Evolutionary conservation across 768 basidiomycete species (phyloP), one percentile per base, ranked within the genome.

Genomic region (Pleurotus djamor): DNA sequence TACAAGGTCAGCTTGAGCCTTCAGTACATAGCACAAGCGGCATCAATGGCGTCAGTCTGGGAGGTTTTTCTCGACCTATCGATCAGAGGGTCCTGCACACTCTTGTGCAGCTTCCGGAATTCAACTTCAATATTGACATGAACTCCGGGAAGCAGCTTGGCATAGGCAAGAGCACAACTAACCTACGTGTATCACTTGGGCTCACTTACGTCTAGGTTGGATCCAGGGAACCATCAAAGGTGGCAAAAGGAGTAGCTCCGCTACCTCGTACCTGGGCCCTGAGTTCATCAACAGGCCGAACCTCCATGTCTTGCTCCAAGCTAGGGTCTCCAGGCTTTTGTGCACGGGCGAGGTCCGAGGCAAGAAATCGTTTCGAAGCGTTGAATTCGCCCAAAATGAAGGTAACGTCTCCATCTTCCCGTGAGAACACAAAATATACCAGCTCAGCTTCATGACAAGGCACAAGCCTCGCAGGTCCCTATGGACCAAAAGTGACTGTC

Each of bases 81-180:
- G 67, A 70, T 55, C 36, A 49, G 16, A 52, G 59, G 14, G 64
- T 70, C 21, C 57, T 74, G 32, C 37, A 60, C 3, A 68, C 70
- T 0, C 2, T 57, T 3, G 62, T 69, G 36, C 44, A 70, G 7
- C 35, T 59, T 4, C 4, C 35, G 16, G 66, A 69, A 45, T 72
- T 70, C 54, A 66, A 70, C 13, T 71, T 63, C 59, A 69, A 67
- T 49, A 8, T 59, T 21, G 74, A 75, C 63, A 63, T 67, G 49
- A 72, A 74, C 59, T 64, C 64, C 1, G 76, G 76, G 1, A 59
- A 62, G 41, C 63, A 63, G 1, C 48, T 73, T 5, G 75, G 75
- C 3, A 59, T 76, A 13, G 69, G 75, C 73, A 34, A 47, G 45
- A 43, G 21, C 21, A 28, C 21, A 28, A 28, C 16, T 47, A 17